Conservation (phyloP, 2,329 filamentous ascomycete genomes). For the Neofusicoccum cordaticola region DNA sequence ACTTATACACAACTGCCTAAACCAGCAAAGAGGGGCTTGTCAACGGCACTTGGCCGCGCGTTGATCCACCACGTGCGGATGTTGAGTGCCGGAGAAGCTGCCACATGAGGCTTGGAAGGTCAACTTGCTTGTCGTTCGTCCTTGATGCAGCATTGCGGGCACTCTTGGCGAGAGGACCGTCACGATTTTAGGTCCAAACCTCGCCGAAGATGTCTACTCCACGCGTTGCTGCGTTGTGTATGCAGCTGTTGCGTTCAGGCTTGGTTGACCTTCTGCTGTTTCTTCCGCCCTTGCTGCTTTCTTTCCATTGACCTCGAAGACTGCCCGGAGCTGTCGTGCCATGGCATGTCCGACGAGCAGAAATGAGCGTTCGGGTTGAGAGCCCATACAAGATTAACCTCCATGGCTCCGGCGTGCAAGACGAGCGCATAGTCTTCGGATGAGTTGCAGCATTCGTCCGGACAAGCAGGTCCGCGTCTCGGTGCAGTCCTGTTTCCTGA, state of each 20-base stretch:
- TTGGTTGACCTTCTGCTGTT: background rate
- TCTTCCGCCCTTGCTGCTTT: too few relatives aligned
- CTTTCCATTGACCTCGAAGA: too few relatives aligned
- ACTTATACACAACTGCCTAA: slow-evolving; percentile 8
- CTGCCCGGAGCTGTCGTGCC: too few relatives aligned
- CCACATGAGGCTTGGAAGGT: background rate
- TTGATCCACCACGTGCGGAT: background rate
- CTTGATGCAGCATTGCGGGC: background rate
- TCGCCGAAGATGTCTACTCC: background rate
- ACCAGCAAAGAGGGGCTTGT: background rate
- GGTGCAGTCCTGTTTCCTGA: too few relatives aligned
- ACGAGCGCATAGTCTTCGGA: too few relatives aligned
- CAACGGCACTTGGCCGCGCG: background rate
- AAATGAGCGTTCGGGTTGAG: too few relatives aligned
- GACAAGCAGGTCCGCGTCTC: too few relatives aligned
- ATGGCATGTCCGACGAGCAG: too few relatives aligned
- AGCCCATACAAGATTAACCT: too few relatives aligned
- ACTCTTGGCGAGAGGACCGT: background rate
- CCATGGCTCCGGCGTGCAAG: too few relatives aligned
- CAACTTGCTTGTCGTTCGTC: background rate
- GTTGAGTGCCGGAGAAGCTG: background rate
- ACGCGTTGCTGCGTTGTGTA: background rate
- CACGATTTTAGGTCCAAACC: background rate
- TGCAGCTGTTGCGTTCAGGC: background rate
- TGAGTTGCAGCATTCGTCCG: too few relatives aligned